Conservation (phyloP, 768 basidiomycete genomes). For the Boletus edulis region DNA sequence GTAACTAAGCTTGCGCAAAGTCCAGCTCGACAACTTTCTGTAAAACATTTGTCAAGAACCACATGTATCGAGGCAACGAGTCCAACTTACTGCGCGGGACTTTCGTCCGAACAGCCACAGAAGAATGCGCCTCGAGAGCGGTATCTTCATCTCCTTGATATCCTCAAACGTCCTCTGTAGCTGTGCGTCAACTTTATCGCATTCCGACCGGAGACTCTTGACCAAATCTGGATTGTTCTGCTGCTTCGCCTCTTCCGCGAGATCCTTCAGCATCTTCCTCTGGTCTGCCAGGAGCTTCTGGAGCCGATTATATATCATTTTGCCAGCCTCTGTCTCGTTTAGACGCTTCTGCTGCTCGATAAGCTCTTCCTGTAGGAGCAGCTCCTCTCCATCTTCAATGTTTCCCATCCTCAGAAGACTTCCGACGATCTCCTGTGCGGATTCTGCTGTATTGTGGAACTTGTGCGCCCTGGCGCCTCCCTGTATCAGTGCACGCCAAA, state of each 20-base stretch:
- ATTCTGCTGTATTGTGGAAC: not conserved
- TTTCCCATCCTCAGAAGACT: not conserved
- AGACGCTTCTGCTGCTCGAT: slow-evolving; percentile 9
- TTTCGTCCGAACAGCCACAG: slow-evolving; percentile 6
- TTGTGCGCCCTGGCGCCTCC: not conserved
- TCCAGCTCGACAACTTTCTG: slow-evolving; percentile 7
- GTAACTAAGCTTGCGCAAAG: not conserved
- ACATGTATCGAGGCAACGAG: not conserved
- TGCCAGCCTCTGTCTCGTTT: slow-evolving; percentile 24
- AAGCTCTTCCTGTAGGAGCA: slow-evolving; percentile 23
- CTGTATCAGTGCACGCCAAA: slow-evolving; percentile 16
- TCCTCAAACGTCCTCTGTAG: slow-evolving; percentile 21
- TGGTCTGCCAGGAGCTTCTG: slow-evolving; percentile 19
- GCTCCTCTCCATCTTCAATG: not conserved
- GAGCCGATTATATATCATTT: slow-evolving; percentile 12
- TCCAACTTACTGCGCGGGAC: slow-evolving; percentile 8
- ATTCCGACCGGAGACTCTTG: slow-evolving; percentile 10
- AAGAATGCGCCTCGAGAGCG: slow-evolving; percentile 7
- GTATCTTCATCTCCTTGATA: slow-evolving; percentile 19
- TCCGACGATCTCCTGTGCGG: not conserved
- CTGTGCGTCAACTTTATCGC: slow-evolving; percentile 1
- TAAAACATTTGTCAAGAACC: not conserved
- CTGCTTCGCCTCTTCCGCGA: slow-evolving; percentile 17
- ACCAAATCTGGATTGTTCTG: slow-evolving; percentile 12
- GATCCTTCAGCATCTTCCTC: slow-evolving; percentile 10